Conservation (phyloP, 106 monocot species). For the Cymbidium sinense region DNA sequence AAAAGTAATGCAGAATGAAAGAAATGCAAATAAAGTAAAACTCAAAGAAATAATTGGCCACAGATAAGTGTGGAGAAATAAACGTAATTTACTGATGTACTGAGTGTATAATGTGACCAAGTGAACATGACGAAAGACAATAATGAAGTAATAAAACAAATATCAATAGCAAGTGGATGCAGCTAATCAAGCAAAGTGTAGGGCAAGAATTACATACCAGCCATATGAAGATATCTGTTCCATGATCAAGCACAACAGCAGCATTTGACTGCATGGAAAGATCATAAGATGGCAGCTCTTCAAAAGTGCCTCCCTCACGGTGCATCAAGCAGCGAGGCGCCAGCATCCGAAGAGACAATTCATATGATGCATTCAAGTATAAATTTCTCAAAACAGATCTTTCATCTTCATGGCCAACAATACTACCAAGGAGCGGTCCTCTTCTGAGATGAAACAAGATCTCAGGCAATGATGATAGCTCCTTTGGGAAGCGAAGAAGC, state of each 20-base stretch:
- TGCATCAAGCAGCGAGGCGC: constrained; percentile 94
- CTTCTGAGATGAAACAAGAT: constrained; percentile 87
- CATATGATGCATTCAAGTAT: constrained; percentile 86
- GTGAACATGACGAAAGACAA: no score
- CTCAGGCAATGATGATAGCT: constrained; percentile 71
- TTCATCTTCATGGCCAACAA: constrained; percentile 96
- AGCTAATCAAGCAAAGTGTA: background rate
- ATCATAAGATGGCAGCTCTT: constrained; percentile 94
- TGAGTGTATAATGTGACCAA: background rate
- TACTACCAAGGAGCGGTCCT: constrained; percentile 87
- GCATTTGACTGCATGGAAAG: constrained; percentile 90
- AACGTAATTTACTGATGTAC: background rate
- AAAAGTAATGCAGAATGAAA: background rate
- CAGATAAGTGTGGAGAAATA: background rate
- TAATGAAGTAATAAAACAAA: background rate
- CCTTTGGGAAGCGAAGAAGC: constrained; percentile 68
- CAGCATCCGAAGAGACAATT: constrained; percentile 88
- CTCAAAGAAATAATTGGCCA: background rate
- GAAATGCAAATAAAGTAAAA: background rate
- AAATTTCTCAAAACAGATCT: constrained; percentile 89
- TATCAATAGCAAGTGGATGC: background rate
- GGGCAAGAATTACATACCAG: constrained; percentile 49
- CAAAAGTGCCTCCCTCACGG: constrained; percentile 91
- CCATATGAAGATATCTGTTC: constrained; percentile 98
- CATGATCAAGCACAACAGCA: constrained; percentile 93